Base-by-base conservation (phyloP, 495 filamentous ascomycete species). In the Podospora tetraspora region DNA sequence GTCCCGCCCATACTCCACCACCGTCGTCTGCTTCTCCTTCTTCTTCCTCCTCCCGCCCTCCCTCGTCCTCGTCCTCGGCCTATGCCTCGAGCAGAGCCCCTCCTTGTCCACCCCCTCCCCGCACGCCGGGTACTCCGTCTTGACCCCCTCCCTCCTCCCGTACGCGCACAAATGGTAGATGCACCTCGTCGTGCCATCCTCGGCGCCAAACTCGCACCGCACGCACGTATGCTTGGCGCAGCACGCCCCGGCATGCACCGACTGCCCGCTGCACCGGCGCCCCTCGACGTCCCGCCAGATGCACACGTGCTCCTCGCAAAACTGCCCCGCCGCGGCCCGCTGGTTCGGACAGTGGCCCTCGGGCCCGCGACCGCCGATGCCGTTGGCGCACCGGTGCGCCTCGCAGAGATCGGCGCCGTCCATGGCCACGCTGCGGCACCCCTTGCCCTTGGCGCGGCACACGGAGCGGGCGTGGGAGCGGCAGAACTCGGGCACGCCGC, bases 101-200 rank as follows among this genome's bases (percentile, higher is more conserved):
- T 61, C 30, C 65, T 66, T 61, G 22, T 61, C 58, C 16, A 66
- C 65, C 1, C 24, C 30, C 65, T 66, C 65, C n/a, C 5, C 32
- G 21, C 65, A 66, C 57, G 65, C 27, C 57, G 65, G 65, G 43
- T 56, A 66, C 57, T 66, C 65, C 65, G 30, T 61, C 57, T 27
- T 60, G 43, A 52, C 43, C 58, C 61, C 61, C 21, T 34, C 65
- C 23, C 65, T 52, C 65, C 65, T 27, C 58, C 65, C 65, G 25
- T 24, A 66, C 57, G 65, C 65, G 60, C 65, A 66, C 29, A 66
- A 22, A 25, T 66, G 65, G 11, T 66, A 66, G 21, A 66, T 66
- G 8, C 65, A 66, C 12, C 25, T 37, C 57, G 57, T 24, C 58
- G 65, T 66, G n/a, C 19, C 57, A 12, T 66, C 65, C 32, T 66